Evolutionary conservation across 176 grass and related monocot genomes (phyloP).

Genomic region (Zoysia japonica): DNA sequence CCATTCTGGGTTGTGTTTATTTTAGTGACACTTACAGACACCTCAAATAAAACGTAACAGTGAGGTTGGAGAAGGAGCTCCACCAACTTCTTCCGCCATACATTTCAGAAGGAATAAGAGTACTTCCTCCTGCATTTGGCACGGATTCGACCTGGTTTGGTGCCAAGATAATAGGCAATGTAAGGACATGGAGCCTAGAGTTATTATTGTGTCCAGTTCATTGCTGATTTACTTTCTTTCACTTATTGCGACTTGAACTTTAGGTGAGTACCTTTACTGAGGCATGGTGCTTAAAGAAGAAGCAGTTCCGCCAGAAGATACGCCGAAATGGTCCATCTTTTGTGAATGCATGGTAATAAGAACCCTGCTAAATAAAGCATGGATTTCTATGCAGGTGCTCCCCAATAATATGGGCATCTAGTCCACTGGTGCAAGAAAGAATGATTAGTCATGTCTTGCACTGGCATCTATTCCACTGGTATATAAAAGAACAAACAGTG

Average conservation of each 20-base stretch:
- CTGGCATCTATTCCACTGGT: background rate
- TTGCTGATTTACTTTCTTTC: background rate
- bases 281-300: slow-evolving; percentile 77
- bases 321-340: slow-evolving; percentile 46
- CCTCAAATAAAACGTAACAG: slow-evolving; percentile 41
- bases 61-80: slow-evolving; percentile 85
- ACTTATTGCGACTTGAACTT: slow-evolving; percentile 11
- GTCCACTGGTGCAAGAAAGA: background rate
- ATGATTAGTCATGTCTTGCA: background rate
- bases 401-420: slow-evolving; percentile 6
- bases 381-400: background rate
- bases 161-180: slow-evolving; percentile 90
- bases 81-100: slow-evolving; percentile 55
- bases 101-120: slow-evolving; percentile 85
- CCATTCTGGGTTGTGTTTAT: slow-evolving; percentile 8
- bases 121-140: slow-evolving; percentile 69
- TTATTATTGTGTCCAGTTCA: background rate
- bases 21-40: background rate
- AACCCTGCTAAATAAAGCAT: background rate
- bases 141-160: slow-evolving; percentile 82
- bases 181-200: slow-evolving; percentile 36
- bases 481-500: background rate
- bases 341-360: slow-evolving; percentile 47
- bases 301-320: slow-evolving; percentile 65
- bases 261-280: slow-evolving; percentile 87